A percentile compares a stretch with the other conserved stretches of the same genome.
Conservation (phyloP, 805 yeast species). For the Hagleromyces aurorensis region DNA sequence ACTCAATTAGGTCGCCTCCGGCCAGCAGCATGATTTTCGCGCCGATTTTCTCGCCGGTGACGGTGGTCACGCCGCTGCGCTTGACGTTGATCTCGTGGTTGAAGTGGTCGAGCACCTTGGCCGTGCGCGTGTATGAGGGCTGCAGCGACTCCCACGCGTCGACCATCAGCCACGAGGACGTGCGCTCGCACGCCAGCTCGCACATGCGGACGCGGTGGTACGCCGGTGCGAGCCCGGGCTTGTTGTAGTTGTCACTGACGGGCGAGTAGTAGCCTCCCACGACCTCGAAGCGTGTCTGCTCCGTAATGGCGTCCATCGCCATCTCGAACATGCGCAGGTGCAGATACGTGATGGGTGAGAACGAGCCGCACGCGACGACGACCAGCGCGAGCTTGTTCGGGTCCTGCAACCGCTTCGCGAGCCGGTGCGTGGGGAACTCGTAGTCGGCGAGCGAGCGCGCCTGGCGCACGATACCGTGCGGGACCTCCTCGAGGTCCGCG, state of each 20-base stretch:
- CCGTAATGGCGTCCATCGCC: slow-evolving; percentile 91
- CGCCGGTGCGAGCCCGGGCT: slow-evolving; percentile 86
- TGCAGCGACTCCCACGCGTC: slow-evolving; percentile 99
- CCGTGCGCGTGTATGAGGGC: slow-evolving; percentile 85
- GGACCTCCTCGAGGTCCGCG: slow-evolving; percentile 95
- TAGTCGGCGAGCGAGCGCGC: slow-evolving; percentile 64
- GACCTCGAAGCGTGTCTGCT: slow-evolving; percentile 89
- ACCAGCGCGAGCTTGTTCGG: slow-evolving; percentile 82
- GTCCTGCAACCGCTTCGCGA: slow-evolving; percentile 61
- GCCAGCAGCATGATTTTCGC: slow-evolving; percentile 94
- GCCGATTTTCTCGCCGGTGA: slow-evolving; percentile 58
- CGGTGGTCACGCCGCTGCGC: slow-evolving; percentile 70
- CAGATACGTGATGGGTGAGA: slow-evolving; percentile 89
- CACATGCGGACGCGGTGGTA: slow-evolving; percentile 95
- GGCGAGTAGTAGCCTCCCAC: slow-evolving; percentile 96
- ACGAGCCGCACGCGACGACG: slow-evolving; percentile 95
- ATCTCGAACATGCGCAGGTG: slow-evolving; percentile 97
- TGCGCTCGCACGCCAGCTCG: slow-evolving; percentile 94
- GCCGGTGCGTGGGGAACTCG: slow-evolving; percentile 79
- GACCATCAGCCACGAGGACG: slow-evolving; percentile 96
- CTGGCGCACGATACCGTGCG: slow-evolving; percentile 87
- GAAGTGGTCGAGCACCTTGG: slow-evolving; percentile 91
- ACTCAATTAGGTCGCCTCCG: slow-evolving; percentile 95
- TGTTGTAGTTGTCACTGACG: slow-evolving; percentile 84
- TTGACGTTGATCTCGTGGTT: slow-evolving; percentile 89